Evolutionary conservation across 2,329 filamentous ascomycete genomes (phyloP), one percentile per base, ranked within the genome.

Genomic region (Apiospora saccharicola): DNA sequence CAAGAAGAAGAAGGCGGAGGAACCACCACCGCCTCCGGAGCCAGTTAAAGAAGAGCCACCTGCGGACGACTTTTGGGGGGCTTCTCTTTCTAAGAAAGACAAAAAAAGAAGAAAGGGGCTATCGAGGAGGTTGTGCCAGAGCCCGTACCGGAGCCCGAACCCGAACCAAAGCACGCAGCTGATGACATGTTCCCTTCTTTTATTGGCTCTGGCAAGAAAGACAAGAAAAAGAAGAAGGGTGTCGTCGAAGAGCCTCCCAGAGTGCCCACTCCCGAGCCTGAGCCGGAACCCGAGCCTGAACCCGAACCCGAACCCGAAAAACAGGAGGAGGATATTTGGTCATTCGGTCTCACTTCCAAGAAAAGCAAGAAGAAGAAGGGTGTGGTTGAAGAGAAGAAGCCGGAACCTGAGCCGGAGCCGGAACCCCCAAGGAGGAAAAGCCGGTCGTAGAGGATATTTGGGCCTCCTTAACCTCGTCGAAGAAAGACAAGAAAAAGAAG

Each of bases 61-160:
- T 73, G 79, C 78, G 79, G 79, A 78, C 76, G 75, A 77, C 67
- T 71, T 77, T 78, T 51, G 82, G 80, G 80, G 80, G 77, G 44
- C 75, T 72, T 41, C 72, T 76, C 57, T 61, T 51, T 82, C 84
- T 70, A 86, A 86, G 78, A 85, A 83, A 74, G 77, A 77, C 26
- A 81, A 82, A 80, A 77, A 61, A 74, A 77, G 3, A 79, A 80
- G 26, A 75, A 77, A n/a, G 75, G 75, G 37, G 72, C 76, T 7
- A 77, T 78, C 14, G 71, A 70, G 47, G 61, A 73, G 3, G 69
- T 70, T 51, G 74, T 68, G 22, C 72, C 67, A 53, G 70, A 73
- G 30, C 37, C 37, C 22, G 70, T 57, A 4, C 68, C 71, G 2
- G 53, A 53, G 22, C 44, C 61, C 2, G 71, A 69, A 34, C 67